Base-by-base conservation (phyloP, 169 alveolate species). In the Babesia gibsoni region DNA sequence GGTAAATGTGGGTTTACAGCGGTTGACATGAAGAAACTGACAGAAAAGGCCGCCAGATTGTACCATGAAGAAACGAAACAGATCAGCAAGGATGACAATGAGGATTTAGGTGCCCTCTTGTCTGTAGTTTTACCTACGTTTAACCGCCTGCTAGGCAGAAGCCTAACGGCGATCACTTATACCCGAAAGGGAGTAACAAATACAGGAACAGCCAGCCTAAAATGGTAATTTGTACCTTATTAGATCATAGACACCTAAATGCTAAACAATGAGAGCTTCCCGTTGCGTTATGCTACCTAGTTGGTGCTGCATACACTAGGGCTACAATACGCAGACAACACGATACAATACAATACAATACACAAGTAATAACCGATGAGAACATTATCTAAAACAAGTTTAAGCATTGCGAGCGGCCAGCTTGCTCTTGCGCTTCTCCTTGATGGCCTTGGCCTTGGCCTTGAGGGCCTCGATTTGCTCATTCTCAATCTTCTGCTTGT, bases 391-490 rank as follows among this genome's bases (percentile, higher is more conserved):
- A 33, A 58, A 7, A 23, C 30, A 49, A 12, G 67, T 43, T 72
- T 49, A 72, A 36, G 49, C 35, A 45, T 27, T 61, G 59, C 54
- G 75, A 37, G 84, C 87, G 30, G 81, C 84, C 65, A 68, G 29
- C 50, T 73, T 84, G 41, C 66, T 61, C 67, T 84, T 83, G 73
- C 91, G 90, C 84, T 67, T 84, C 59, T 84, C 90, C 83, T 81
- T 82, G 43, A 89, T 77, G 68, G 81, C 58, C 73, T 86, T 84
- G 29, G 96, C 95, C 83, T 90, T 90, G 61, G 92, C 93, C 82
- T 89, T 84, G 41, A 90, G 91, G 48, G 96, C 96, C 73, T 91
- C 96, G 12, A 88, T 66, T 80, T 90, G 93, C 57, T 91, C 96
- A 58, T 69, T 81, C 78, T 82, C 90, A 10, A 93, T 90, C 89